Percentiles rank a stretch among this genome's conserved stretches.
These are phyloP conservation scores for Auricularia sp. DNA, from an alignment of 768 basidiomycete genomes.

Conservation along the genomic window DNA sequence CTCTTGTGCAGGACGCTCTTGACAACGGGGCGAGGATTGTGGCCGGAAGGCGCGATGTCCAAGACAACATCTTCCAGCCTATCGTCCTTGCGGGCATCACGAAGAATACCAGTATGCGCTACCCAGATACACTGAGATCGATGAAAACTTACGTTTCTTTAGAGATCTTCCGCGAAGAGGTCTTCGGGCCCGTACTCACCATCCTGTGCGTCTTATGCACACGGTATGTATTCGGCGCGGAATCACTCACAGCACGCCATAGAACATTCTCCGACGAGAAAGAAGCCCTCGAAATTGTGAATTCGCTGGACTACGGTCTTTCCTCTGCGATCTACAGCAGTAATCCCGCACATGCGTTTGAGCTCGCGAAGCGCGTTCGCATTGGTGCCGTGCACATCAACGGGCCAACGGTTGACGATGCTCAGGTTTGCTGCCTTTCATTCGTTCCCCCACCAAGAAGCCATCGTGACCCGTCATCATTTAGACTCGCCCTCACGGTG, in stretches of 20 bases:
- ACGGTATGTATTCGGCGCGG: neutral
- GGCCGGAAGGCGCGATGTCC: neutral
- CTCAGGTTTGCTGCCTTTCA: neutral
- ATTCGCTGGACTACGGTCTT: conserved; percentile 24
- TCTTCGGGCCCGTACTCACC: neutral
- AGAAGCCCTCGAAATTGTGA: conserved; percentile 23
- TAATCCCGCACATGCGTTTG: conserved; percentile 14
- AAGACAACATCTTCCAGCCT: neutral
- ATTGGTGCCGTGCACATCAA: conserved; percentile 22
- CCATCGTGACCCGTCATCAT: neutral
- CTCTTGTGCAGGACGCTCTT: conserved; percentile 12
- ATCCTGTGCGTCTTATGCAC: neutral
- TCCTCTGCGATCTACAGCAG: conserved; percentile 20
- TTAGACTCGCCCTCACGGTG: neutral
- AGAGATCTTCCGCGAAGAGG: neutral
- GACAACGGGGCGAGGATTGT: conserved; percentile 6
- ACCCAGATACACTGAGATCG: neutral
- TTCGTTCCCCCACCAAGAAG: neutral
- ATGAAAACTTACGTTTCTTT: neutral
- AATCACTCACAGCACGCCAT: neutral
- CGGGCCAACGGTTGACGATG: conserved; percentile 20
- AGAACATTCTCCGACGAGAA: conserved; percentile 13
- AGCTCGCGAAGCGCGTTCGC: conserved; percentile 20
- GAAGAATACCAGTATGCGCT: neutral
- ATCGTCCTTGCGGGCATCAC: neutral